Percentiles rank a stretch among this genome's conserved stretches.
These are phyloP conservation scores for Talaromyces funiculosus DNA, from an alignment of 2,329 filamentous ascomycete genomes.

Conservation along the genomic window DNA sequence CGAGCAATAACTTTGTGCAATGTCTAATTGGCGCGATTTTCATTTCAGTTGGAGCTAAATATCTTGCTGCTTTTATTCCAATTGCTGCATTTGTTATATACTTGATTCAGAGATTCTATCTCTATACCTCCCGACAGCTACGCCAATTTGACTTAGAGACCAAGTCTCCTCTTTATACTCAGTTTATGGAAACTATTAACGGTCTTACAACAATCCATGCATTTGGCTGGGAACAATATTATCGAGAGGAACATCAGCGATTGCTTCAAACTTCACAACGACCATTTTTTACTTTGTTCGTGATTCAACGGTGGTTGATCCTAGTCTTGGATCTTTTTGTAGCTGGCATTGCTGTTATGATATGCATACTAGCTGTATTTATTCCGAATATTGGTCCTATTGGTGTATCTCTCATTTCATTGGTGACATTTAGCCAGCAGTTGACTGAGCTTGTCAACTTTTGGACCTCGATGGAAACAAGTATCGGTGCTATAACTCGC, in stretches of 20 bases:
- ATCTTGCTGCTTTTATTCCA: slow-evolving; percentile 48
- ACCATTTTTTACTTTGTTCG: slow-evolving; percentile 53
- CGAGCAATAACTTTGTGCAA: not conserved
- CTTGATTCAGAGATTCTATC: slow-evolving; percentile 52
- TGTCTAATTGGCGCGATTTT: slow-evolving; percentile 1
- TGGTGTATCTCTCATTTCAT: slow-evolving; percentile 49
- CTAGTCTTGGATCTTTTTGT: slow-evolving; percentile 49
- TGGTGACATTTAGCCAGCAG: slow-evolving; percentile 49
- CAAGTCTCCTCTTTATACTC: slow-evolving; percentile 54
- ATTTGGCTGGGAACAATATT: slow-evolving; percentile 47
- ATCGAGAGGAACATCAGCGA: slow-evolving; percentile 41
- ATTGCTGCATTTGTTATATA: slow-evolving; percentile 44
- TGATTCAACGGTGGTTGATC: slow-evolving; percentile 54
- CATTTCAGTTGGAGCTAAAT: slow-evolving; percentile 24
- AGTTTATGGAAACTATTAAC: slow-evolving; percentile 53
- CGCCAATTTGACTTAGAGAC: slow-evolving; percentile 57
- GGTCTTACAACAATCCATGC: slow-evolving; percentile 53
- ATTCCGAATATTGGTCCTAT: slow-evolving; percentile 46
- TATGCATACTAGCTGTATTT: slow-evolving; percentile 30
- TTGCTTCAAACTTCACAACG: slow-evolving; percentile 51
- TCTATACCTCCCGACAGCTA: slow-evolving; percentile 56
- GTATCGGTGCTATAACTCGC: slow-evolving; percentile 51
- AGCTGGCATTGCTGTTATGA: slow-evolving; percentile 37
- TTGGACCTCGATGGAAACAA: slow-evolving; percentile 55
- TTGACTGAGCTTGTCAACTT: slow-evolving; percentile 47